Evolutionary conservation across 2,329 filamentous ascomycete genomes (phyloP).

Genomic region (Fusarium staphyleae): DNA sequence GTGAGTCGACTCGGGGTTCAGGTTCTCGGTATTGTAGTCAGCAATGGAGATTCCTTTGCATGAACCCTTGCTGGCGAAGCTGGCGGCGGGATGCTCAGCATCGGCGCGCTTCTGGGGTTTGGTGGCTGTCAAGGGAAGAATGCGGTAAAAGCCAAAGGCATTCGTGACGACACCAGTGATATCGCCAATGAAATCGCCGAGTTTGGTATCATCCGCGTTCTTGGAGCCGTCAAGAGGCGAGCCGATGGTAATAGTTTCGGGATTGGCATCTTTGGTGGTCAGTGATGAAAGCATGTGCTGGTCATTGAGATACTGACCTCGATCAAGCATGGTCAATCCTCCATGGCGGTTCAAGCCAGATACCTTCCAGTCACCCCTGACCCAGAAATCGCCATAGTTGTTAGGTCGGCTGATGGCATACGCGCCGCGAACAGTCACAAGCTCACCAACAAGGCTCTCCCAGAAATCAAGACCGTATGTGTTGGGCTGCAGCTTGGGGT

Average conservation of each 20-base stretch:
- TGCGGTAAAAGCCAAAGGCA: slow-evolving; percentile 72
- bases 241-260: slow-evolving; percentile 72
- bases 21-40: slow-evolving; percentile 75
- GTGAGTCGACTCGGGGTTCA: slow-evolving; percentile 62
- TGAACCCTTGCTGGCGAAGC: slow-evolving; percentile 59
- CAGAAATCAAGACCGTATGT: slow-evolving; percentile 76
- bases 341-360: slow-evolving; percentile 69
- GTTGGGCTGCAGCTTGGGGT: slow-evolving; percentile 66
- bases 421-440: slow-evolving; percentile 68
- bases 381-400: slow-evolving; percentile 72
- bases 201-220: slow-evolving; percentile 65
- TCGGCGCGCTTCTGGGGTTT: slow-evolving; percentile 56
- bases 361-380: slow-evolving; percentile 68
- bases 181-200: slow-evolving; percentile 70
- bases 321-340: slow-evolving; percentile 67
- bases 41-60: slow-evolving; percentile 70
- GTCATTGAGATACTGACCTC: slow-evolving; percentile 48
- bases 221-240: slow-evolving; percentile 68
- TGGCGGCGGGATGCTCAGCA: slow-evolving; percentile 56
- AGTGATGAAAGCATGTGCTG: background rate
- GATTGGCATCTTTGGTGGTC: slow-evolving; percentile 64
- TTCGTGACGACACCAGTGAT: slow-evolving; percentile 74
- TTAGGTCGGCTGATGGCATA: slow-evolving; percentile 67
- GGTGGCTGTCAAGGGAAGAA: slow-evolving; percentile 68
- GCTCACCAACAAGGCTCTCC: slow-evolving; percentile 72